These are phyloP conservation scores for Penicillium atrosanguineum DNA, from an alignment of 495 filamentous ascomycete genomes.

Conservation along the genomic window DNA sequence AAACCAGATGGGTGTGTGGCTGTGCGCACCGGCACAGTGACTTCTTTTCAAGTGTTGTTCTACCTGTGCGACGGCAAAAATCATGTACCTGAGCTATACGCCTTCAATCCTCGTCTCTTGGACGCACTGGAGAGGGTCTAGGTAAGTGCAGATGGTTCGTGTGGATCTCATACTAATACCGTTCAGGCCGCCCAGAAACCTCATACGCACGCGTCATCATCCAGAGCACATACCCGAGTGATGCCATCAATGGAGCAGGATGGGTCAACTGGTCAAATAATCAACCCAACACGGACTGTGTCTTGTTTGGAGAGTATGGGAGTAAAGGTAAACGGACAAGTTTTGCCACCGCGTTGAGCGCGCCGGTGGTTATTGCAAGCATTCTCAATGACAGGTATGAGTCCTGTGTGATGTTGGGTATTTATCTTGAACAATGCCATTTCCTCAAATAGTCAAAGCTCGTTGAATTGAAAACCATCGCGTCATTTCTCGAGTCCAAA, in stretches of 20 bases:
- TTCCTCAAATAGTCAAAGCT: background rate
- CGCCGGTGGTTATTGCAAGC: background rate
- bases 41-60: background rate
- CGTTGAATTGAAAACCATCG: background rate
- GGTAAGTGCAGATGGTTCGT: background rate
- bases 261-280: conserved; percentile 36
- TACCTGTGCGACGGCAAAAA: background rate
- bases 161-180: conserved; percentile 10
- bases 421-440: background rate
- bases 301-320: conserved; percentile 11
- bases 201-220: conserved; percentile 56
- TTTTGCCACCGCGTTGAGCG: conserved; percentile 1
- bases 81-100: too few relatives aligned
- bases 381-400: conserved; percentile 7
- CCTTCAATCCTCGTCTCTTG: too few relatives aligned
- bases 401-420: conserved; percentile 5
- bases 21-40: background rate
- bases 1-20: background rate
- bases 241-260: conserved; percentile 54
- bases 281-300: conserved; percentile 7
- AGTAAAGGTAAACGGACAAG: background rate
- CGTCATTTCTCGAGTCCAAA: background rate
- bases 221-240: conserved; percentile 49
- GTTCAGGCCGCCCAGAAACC: conserved; percentile 60
- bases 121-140: too few relatives aligned